Percentiles rank a stretch among this genome's conserved stretches.
phyloP scores from a whole-genome alignment of 257 asterid species.

The Salvia miltiorrhiza region DNA sequence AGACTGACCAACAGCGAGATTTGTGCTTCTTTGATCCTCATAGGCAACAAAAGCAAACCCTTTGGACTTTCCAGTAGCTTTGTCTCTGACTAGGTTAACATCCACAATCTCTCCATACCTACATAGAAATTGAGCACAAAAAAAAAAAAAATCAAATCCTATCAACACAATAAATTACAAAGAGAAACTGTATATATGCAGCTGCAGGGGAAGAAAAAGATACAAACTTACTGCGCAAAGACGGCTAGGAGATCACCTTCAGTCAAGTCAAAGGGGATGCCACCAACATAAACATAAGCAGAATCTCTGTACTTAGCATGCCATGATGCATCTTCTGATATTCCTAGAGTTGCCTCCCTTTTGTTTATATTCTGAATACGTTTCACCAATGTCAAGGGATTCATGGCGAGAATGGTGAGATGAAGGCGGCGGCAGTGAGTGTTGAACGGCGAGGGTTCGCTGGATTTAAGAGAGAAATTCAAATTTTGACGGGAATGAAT shows the following conservation, averaged over 20 bases:
- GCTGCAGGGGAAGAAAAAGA: background rate
- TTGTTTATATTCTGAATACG: conserved; percentile 80
- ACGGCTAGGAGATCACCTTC: conserved; percentile 97
- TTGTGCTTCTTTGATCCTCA: conserved; percentile 97
- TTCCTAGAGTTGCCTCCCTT: conserved; percentile 76
- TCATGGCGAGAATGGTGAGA: too few species aligned
- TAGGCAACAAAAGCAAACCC: conserved; percentile 94
- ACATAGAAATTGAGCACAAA: conserved; percentile 12
- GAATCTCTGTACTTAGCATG: conserved; percentile 92
- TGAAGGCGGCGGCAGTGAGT: too few species aligned
- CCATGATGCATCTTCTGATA: conserved; percentile 93
- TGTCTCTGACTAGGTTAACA: conserved; percentile 81
- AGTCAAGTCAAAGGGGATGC: conserved; percentile 84
- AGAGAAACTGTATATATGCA: background rate
- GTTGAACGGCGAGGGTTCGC: too few species aligned
- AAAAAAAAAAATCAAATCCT: conserved; percentile 9
- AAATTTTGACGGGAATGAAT: too few species aligned
- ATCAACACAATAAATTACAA: background rate
- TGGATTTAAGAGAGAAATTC: too few species aligned
- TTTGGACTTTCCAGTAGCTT: conserved; percentile 90
- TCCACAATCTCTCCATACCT: conserved; percentile 97
- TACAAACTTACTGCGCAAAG: conserved; percentile 70
- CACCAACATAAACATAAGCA: conserved; percentile 86
- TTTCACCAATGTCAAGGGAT: conserved; percentile 90
- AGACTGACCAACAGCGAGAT: conserved; percentile 82